Base-by-base conservation (phyloP, 1,284 basidiomycete species). In the Mrakiaceae sp. region DNA sequence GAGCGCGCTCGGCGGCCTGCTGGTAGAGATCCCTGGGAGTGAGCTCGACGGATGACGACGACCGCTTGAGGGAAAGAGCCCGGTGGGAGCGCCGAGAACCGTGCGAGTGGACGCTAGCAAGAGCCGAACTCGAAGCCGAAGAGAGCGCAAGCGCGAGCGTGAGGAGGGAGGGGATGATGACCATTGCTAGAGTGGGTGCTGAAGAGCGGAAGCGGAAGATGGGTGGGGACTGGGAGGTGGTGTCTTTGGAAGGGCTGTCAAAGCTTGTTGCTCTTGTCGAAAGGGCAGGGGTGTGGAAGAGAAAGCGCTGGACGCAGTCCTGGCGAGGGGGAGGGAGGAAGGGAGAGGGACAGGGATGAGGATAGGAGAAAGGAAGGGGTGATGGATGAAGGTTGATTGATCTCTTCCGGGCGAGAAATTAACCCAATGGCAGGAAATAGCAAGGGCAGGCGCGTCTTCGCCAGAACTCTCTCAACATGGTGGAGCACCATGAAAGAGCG, bases 91-190 rank as follows among this genome's bases (percentile, higher is more conserved):
- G 27, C 11, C 42, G 47, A 43, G 40, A 40, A n/a, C 44, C 12
- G 50, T 54, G 16, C 39, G 52, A 42, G 54, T 39, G 54, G 40
- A 47, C 9, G 44, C 49, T 40, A 49, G 46, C 39, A 42, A 43
- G 42, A 16, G 50, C 52, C 42, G 16, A 42, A 39, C 46, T 43
- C 64, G 64, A 16, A 7, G 49, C 16, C n/a, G 48, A 40, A 10
- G 60, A n/a, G 54, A 43, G 52, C 12, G 62, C 48, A 4, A 60
- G 54, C 8, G 55, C 48, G 40, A 58, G 59, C 40, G 64, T 16
- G 42, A 57, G 10, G 54, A 65, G 64, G 27, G 43, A 27, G n/a
- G 54, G 14, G 3, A n/a, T 16, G 49, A 51, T 4, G 50, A 39
- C 40, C 40, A 50, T 51, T 47, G 1, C 42, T 48, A 27, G 48